Evolutionary conservation across 805 yeast species (phyloP).

Genomic region (Ogataea henricii): DNA sequence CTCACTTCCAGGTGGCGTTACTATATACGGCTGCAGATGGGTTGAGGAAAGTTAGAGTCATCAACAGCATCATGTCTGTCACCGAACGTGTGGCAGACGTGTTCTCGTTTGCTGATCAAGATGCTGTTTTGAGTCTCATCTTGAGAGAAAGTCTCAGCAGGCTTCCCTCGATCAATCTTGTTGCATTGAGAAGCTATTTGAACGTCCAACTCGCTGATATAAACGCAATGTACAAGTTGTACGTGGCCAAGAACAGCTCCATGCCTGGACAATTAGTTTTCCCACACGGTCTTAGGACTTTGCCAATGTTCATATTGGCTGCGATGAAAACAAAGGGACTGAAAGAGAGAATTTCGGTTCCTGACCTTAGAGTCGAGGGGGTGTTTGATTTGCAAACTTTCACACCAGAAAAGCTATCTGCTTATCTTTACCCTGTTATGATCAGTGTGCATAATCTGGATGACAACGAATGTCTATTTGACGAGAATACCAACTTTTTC

Average conservation of each 20-base stretch:
- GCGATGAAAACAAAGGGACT: slow-evolving; percentile 71
- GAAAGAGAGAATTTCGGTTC: slow-evolving; percentile 48
- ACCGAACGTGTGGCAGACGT: slow-evolving; percentile 72
- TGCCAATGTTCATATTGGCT: slow-evolving; percentile 67
- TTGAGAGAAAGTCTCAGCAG: slow-evolving; percentile 49
- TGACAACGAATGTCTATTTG: slow-evolving; percentile 56
- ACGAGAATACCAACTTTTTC: slow-evolving; percentile 44
- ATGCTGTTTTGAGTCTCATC: slow-evolving; percentile 55
- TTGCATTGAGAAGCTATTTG: slow-evolving; percentile 34
- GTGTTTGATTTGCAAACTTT: slow-evolving; percentile 51
- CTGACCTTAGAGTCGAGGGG: slow-evolving; percentile 67
- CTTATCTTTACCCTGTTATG: slow-evolving; percentile 78
- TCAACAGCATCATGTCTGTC: slow-evolving; percentile 80
- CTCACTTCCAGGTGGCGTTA: slow-evolving; percentile 89
- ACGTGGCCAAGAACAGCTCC: slow-evolving; percentile 44
- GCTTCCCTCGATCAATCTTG: slow-evolving; percentile 41
- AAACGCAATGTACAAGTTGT: slow-evolving; percentile 57
- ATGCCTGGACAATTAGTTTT: slow-evolving; percentile 68
- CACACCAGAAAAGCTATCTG: slow-evolving; percentile 57
- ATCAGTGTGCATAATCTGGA: slow-evolving; percentile 67
- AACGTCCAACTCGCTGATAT: slow-evolving; percentile 51
- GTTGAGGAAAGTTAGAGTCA: slow-evolving; percentile 78
- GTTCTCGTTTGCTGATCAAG: slow-evolving; percentile 80
- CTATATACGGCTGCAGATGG: slow-evolving; percentile 82
- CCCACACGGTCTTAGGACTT: slow-evolving; percentile 76